These are phyloP conservation scores for Orychophragmus violaceus DNA, from an alignment of 345 rosid species.

Conservation along the genomic window DNA sequence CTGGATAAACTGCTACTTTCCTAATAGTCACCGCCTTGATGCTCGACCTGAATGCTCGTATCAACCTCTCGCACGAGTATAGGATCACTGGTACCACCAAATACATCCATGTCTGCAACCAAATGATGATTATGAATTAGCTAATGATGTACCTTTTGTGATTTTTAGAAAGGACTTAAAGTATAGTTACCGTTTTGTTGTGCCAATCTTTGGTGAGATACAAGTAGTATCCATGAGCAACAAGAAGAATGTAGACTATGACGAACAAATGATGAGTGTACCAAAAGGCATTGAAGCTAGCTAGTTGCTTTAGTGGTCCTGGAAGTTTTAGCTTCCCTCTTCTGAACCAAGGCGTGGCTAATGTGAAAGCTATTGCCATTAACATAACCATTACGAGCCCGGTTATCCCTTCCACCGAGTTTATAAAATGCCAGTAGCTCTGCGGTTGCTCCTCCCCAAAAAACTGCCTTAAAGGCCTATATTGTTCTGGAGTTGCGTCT, in stretches of 20 bases:
- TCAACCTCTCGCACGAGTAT: slow-evolving; percentile 57
- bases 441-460: slow-evolving; percentile 55
- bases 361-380: slow-evolving; percentile 75
- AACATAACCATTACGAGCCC: slow-evolving; percentile 56
- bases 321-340: slow-evolving; percentile 51
- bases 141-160: not conserved
- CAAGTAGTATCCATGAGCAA: slow-evolving; percentile 60
- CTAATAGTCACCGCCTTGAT: slow-evolving; percentile 55
- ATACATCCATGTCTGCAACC: slow-evolving; percentile 75
- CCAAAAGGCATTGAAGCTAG: slow-evolving; percentile 89
- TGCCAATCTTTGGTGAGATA: slow-evolving; percentile 54
- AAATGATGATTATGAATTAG: not conserved
- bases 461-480: slow-evolving; percentile 44
- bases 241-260: slow-evolving; percentile 60
- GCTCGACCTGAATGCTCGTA: slow-evolving; percentile 62
- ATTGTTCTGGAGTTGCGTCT: slow-evolving; percentile 44
- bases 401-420: slow-evolving; percentile 58
- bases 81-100: slow-evolving; percentile 52
- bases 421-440: slow-evolving; percentile 65
- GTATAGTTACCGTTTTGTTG: slow-evolving; percentile 50
- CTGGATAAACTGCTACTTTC: slow-evolving; percentile 71
- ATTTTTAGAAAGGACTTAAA: not conserved
- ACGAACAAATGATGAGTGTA: slow-evolving; percentile 75
- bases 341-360: slow-evolving; percentile 74
- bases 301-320: slow-evolving; percentile 52